phyloP scores from a whole-genome alignment of 202 grass and related monocot genomes.

The Saccharum hybrid region DNA sequence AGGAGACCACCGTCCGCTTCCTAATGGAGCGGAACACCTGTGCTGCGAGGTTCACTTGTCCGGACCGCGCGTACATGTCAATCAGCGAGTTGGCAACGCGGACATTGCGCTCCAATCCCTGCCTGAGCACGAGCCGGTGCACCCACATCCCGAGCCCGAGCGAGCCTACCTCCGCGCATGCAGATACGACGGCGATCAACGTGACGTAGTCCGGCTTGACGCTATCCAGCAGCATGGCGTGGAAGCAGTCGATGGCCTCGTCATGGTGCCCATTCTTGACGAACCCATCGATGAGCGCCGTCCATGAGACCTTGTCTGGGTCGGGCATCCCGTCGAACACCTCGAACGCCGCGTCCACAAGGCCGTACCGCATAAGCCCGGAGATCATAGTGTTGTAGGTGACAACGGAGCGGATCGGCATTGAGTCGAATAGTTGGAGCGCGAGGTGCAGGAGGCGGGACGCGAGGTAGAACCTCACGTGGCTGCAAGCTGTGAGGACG shows the following conservation, averaged over 20 bases:
- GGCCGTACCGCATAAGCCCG: conserved; percentile 40
- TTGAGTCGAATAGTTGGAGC: conserved; percentile 47
- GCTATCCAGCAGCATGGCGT: conserved; percentile 53
- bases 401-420: conserved; percentile 44
- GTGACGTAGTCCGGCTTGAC: conserved; percentile 67
- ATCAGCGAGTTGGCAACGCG: too few relatives aligned
- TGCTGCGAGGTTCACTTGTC: too few relatives aligned
- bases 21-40: too few relatives aligned
- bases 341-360: conserved; percentile 39
- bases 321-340: conserved; percentile 64
- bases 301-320: conserved; percentile 69
- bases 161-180: conserved; percentile 57
- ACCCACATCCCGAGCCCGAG: conserved; percentile 70
- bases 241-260: conserved; percentile 65
- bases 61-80: too few relatives aligned
- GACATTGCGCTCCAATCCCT: not conserved
- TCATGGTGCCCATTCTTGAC: conserved; percentile 56
- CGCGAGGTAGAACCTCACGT: conserved; percentile 52
- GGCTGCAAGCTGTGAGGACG: not conserved
- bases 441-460: conserved; percentile 57
- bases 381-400: conserved; percentile 76
- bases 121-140: conserved; percentile 38
- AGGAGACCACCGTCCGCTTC: too few relatives aligned
- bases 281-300: conserved; percentile 69
- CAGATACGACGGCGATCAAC: conserved; percentile 50